Base-by-base conservation (phyloP, 2,329 filamentous ascomycete genomes). In the Allantophomopsis lycopodina region DNA sequence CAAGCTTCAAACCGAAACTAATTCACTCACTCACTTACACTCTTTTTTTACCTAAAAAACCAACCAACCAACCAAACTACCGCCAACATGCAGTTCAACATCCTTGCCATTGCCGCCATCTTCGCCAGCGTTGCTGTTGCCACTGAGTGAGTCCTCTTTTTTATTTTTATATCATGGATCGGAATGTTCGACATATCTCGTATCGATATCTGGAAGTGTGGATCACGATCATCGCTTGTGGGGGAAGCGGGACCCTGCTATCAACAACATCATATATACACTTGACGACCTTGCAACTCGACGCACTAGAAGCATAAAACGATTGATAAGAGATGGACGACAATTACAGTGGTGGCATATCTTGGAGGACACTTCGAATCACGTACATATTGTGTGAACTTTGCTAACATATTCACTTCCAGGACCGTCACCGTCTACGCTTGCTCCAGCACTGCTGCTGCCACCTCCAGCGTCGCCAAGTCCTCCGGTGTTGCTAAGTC, bases 41-140 rank as follows among this genome's bases (percentile, higher is more conserved):
- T 28, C 37, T 37, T 40, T 39, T 38, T 41, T 41, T 28, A 8
- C 23, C 23, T 10, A 4, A 28, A 35, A 40, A 40, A 42, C 36
- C 30, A 37, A 44, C 18, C 42, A 39, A 47, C 40, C 39, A 36
- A 40, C 36, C 35, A 39, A 40, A 44, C 44, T 52, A 50, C 47
- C 45, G 23, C 51, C 51, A 57, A 56, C 36, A 57, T 57, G 54
- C 51, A 55, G 44, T 57, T 56, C 54, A 51, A 48, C 45, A 38
- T 46, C 43, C 30, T 56, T 47, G 43, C 40, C 37, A 35, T 54
- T 36, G 51, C 52, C 47, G 46, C 48, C 42, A 46, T 54, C 46
- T 53, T 53, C 32, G 39, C 53, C 40, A 45, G 44, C 37, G 52
- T 46, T 37, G n/a, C 16, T 17, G 39, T 42, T 38, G 52, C 54